Percentiles rank a stretch among this genome's conserved stretches.
Conservation (phyloP, 768 basidiomycete genomes). For the Macrocybe gigantea region DNA sequence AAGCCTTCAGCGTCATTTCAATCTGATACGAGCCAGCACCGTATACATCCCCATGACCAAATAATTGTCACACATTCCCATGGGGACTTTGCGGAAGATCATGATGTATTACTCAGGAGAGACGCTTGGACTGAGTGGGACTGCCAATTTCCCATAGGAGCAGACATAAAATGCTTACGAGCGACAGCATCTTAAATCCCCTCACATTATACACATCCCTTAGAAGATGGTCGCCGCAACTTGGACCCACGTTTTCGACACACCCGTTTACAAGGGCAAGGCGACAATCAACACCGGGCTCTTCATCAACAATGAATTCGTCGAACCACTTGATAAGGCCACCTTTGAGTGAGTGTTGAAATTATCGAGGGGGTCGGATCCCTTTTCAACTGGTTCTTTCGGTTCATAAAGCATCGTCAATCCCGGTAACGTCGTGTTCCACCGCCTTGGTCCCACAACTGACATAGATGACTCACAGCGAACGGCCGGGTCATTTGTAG, state of each 20-base stretch:
- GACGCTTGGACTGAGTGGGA: too few species aligned
- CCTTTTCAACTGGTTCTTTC: not conserved
- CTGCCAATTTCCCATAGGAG: too few species aligned
- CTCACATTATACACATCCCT: too few species aligned
- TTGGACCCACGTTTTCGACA: not conserved
- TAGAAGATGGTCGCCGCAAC: not conserved
- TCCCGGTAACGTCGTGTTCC: conserved; percentile 23
- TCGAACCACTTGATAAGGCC: conserved; percentile 38
- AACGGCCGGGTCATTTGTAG: conserved; percentile 53
- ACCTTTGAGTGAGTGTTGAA: conserved; percentile 48
- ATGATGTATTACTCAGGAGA: too few species aligned
- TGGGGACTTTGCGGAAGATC: too few species aligned
- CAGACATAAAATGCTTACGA: too few species aligned
- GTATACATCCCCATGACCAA: too few species aligned
- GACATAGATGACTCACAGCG: conserved; percentile 21
- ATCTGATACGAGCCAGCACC: too few species aligned
- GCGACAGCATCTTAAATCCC: too few species aligned
- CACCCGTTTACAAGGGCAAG: not conserved
- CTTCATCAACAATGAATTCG: conserved; percentile 60
- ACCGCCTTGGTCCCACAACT: conserved; percentile 7
- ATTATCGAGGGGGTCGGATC: conserved; percentile 1
- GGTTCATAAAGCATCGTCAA: conserved; percentile 10
- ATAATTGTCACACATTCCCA: too few species aligned
- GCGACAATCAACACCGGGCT: conserved; percentile 17
- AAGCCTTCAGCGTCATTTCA: too few species aligned